Evolutionary conservation across 2,329 filamentous ascomycete species (phyloP).

Genomic region (Scopulariopsis brevicaulis): DNA sequence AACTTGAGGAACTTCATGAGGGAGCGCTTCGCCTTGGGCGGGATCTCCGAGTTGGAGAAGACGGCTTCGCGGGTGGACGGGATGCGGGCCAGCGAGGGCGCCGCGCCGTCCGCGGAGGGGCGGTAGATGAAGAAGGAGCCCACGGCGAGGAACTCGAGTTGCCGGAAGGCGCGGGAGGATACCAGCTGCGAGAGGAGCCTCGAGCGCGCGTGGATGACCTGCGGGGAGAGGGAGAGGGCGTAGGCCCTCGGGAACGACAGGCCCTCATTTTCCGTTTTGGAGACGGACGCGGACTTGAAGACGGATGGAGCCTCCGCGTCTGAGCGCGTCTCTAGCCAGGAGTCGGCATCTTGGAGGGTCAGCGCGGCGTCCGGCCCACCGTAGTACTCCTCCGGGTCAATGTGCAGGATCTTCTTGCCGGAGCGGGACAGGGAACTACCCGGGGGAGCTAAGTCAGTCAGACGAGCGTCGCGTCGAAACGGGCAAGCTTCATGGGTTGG

Average conservation of each 20-base stretch:
- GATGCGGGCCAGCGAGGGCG: conserved; percentile 49
- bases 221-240: conserved; percentile 71
- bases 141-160: conserved; percentile 88
- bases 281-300: conserved; percentile 25
- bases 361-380: conserved; percentile 78
- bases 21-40: conserved; percentile 69
- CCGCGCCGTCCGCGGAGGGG: conserved; percentile 15
- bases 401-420: conserved; percentile 79
- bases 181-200: conserved; percentile 68
- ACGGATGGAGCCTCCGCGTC: conserved; percentile 13
- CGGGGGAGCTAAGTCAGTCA: conserved; percentile 29
- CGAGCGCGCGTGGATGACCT: conserved; percentile 77
- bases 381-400: conserved; percentile 83
- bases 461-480: conserved; percentile 3
- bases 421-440: conserved; percentile 81
- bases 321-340: conserved; percentile 40
- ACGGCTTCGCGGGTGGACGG: conserved; percentile 88
- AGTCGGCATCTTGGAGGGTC: conserved; percentile 68
- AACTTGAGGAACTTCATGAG: conserved; percentile 94
- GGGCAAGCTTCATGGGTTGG: background rate
- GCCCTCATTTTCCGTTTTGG: conserved; percentile 20
- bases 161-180: conserved; percentile 77
- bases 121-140: conserved; percentile 82
- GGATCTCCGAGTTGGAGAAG: conserved; percentile 66
- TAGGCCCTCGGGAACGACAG: conserved; percentile 63